Evolutionary conservation across 495 filamentous ascomycete genomes (phyloP), one percentile per base, ranked within the genome.

Genomic region (Penicillium mononematosum): DNA sequence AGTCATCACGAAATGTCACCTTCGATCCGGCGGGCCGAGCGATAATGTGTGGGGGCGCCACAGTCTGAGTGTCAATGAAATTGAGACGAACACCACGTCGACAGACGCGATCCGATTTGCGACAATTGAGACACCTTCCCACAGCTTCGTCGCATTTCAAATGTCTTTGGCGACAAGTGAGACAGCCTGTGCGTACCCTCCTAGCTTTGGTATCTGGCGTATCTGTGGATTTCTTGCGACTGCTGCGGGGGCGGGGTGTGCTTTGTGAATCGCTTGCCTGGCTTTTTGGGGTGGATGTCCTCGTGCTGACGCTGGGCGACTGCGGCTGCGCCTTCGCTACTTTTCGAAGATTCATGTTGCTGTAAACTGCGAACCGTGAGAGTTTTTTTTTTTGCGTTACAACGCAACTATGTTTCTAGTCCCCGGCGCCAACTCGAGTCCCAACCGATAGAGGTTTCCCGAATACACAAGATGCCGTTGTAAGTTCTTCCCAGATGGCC

Each of bases 71-170:
- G 65, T 97, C 92, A 60, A 96, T 92, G 65, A 96, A 98, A 68
- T 98, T 98, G 41, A 98, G 80, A 38, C 90, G 82, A 20, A 97
- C 76, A 12, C 94, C 94, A 43, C 92, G 82, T 68, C 91, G 88
- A 78, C 94, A 98, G 39, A 85, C 75, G 45, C 93, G 79, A 60
- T 82, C 91, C 20, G 92, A 93, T 70, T 96, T 98, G 22, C 81
- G 82, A 72, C 94, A 98, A 64, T 98, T 98, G 52, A 83, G 71
- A 66, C 93, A 98, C 45, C 85, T 77, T 3, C 91, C 91, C 36
- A 84, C 63, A 2, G 78, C 86, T 71, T 98, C 94, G 66, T 98
- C 93, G 68, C 87, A 90, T 70, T 90, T 90, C 46, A 90, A 66
- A 73, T 90, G 87, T 38, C 88, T 77, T 65, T 90, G 86, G 52